Evolutionary conservation across 192 early-diverging fungal genomes (phyloP), one percentile per base, ranked within the genome.

Genomic region (Coemansia sp.): DNA sequence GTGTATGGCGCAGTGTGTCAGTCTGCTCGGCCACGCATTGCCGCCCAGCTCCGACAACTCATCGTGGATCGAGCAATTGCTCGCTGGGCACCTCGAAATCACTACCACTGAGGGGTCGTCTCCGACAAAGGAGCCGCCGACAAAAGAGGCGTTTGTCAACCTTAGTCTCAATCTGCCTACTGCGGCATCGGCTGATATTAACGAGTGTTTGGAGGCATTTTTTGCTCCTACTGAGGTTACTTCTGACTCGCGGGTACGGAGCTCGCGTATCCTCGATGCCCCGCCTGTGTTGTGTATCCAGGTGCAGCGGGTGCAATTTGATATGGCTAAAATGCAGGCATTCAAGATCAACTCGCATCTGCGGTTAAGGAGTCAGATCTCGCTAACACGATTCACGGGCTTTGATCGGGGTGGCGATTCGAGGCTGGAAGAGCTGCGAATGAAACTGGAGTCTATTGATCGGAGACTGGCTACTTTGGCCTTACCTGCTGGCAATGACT

Each of bases 261-360:
- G 66, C n/a, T 63, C 74, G 18, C 77, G 78, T 3, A 60, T 81
- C 27, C 47, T 27, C 9, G 67, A 78, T 13, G 78, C 90, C 9
- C 92, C 92, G 22, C 90, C 91, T 0, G 83, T 94, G 20, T 68
- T 94, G 8, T 91, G 91, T 41, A 85, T 94, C 12, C 88, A 90
- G 38, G 72, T 94, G 10, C 88, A 89, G 84, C 78, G 91, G 3
- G 89, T 90, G 12, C 90, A 91, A 78, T 94, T 88, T 65, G 87
- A 92, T 69, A 74, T 86, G 38, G 39, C 71, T 0, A 86, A 84
- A 3, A 69, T 88, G 53, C 76, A 78, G 18, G 77, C 89, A 3
- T 91, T 88, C 79, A 94, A 94, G 69, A 87, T 88, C 12, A 88
- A 91, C 78, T 88, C 90, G 43, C 89, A 79, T n/a, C 57, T 94